Evolutionary conservation across 768 basidiomycete species (phyloP).

Genomic region (Pleurotus tuoliensis): DNA sequence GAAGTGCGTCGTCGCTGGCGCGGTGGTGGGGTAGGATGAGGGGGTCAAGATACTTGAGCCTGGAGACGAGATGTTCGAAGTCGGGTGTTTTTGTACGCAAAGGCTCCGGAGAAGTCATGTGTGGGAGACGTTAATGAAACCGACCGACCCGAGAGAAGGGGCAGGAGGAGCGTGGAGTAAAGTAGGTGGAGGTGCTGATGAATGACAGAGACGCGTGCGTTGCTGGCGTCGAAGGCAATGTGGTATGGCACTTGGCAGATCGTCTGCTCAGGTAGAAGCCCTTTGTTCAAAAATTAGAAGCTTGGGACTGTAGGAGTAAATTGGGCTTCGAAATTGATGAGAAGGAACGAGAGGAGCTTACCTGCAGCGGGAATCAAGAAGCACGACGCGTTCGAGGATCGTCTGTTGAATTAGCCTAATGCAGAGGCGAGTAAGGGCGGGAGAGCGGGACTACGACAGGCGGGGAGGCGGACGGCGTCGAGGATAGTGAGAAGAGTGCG

Average conservation of each 20-base stretch:
- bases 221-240: slow-evolving; percentile 10
- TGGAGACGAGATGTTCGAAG: slow-evolving; percentile 15
- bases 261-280: slow-evolving; percentile 19
- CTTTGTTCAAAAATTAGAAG: slow-evolving; percentile 11
- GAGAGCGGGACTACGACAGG: background rate
- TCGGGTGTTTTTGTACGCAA: slow-evolving; percentile 12
- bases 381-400: background rate
- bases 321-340: slow-evolving; percentile 10
- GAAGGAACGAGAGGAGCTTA: slow-evolving; percentile 5
- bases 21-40: slow-evolving; percentile 6
- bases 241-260: slow-evolving; percentile 23
- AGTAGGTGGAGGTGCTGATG: background rate
- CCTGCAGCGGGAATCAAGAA: slow-evolving; percentile 1
- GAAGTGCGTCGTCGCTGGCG: slow-evolving; percentile 6
- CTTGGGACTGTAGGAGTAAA: background rate
- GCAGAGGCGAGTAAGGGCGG: background rate
- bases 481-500: too few relatives aligned
- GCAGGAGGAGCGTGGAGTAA: background rate
- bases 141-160: slow-evolving; percentile 10
- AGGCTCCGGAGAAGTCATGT: slow-evolving; percentile 20
- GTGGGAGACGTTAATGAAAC: slow-evolving; percentile 8
- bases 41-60: slow-evolving; percentile 16
- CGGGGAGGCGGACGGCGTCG: too few relatives aligned
- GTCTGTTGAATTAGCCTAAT: background rate
- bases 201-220: slow-evolving; percentile 8